Evolutionary conservation across 2,329 filamentous ascomycete genomes (phyloP), one percentile per base, ranked within the genome.

Genomic region (Onygenales sp.): DNA sequence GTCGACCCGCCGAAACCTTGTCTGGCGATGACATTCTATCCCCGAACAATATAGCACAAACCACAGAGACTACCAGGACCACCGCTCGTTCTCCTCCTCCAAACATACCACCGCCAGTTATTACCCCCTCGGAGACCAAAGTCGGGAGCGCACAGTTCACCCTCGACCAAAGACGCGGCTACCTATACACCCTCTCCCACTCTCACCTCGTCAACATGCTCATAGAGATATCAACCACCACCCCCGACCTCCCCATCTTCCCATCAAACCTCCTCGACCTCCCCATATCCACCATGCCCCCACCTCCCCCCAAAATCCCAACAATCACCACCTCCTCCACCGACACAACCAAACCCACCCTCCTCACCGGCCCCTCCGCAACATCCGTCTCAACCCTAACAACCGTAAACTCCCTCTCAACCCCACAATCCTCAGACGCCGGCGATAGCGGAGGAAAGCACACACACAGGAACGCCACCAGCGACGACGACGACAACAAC

Each of bases 231-330:
- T 80, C 80, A 32, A 77, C 78, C 46, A 67, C 80, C 2, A 76
- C 86, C 56, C 84, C 86, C 2, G 77, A 83, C 51, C 71, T 90
- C 5, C 80, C 84, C 4, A 73, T 90, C 51, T 89, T 87, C 61
- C 77, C 76, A 45, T 60, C 57, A 58, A 71, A 66, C 48, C 62
- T 66, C 56, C 62, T 40, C 42, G 57, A 58, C 34, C 58, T 59
- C 34, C 52, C 54, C 33, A 21, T 49, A 39, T 57, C 58, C 9
- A 46, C 47, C 11, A 50, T 57, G 36, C 10, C 31, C 13, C 17
- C 52, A 40, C 51, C 54, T n/a, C 48, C 53, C 21, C 32, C 37
- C 11, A 44, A 48, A 14, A 44, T 21, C 6, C 52, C 54, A 40
- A 44, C 51, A 17, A 56, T 53, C 32, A 52, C 39, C 48, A 57